phyloP scores from a whole-genome alignment of 257 asterid genomes.

The Solanum stenotomum region DNA sequence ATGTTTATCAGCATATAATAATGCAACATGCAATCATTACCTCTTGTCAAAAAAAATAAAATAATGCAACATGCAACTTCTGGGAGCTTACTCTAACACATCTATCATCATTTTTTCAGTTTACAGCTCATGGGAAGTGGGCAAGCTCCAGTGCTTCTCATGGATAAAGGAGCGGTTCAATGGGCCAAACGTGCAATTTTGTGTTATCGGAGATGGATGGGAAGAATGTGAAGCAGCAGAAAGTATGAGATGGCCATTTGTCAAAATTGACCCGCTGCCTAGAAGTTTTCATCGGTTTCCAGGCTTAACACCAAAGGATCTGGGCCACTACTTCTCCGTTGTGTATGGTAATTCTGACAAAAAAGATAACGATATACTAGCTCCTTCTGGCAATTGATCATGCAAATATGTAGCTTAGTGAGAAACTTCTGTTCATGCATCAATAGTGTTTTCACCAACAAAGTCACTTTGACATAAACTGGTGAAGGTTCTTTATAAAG shows the following conservation, averaged over 20 bases:
- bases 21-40: background rate
- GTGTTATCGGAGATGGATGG: constrained; percentile 86
- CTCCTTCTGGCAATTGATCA: background rate
- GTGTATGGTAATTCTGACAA: constrained; percentile 46
- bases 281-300: constrained; percentile 65
- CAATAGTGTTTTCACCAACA: background rate
- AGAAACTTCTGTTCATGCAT: background rate
- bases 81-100: background rate
- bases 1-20: background rate
- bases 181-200: constrained; percentile 55
- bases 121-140: constrained; percentile 87
- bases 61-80: background rate
- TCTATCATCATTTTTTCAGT: constrained; percentile 28
- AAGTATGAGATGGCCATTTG: constrained; percentile 86
- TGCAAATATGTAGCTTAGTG: background rate
- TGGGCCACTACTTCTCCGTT: constrained; percentile 54
- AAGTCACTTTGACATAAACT: background rate
- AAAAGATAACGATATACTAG: constrained; percentile 12
- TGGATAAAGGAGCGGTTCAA: constrained; percentile 69
- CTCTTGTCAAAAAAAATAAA: too few species aligned
- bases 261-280: constrained; percentile 56
- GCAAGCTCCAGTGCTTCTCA: constrained; percentile 72
- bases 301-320: constrained; percentile 64
- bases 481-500: background rate
- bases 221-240: constrained; percentile 95